phyloP scores from a whole-genome alignment of 2,329 filamentous ascomycete species.

The Salinomyces thailandicus region DNA sequence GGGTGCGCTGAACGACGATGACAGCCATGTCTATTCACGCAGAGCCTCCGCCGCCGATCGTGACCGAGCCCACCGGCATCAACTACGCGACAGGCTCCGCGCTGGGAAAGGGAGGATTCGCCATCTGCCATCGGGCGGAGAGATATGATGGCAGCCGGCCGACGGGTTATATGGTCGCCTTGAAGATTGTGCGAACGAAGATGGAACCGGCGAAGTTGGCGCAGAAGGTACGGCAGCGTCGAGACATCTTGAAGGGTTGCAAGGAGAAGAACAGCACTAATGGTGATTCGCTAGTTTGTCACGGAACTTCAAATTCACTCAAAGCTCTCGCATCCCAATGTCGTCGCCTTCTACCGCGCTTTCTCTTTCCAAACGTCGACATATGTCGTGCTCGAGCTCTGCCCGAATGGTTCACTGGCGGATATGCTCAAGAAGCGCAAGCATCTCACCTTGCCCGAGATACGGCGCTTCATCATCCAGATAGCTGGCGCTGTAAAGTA shows the following conservation, averaged over 20 bases:
- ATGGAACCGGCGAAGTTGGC: slow-evolving; percentile 72
- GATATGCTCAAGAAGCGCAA: slow-evolving; percentile 93
- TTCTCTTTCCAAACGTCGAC: slow-evolving; percentile 85
- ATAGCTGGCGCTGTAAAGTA: slow-evolving; percentile 97
- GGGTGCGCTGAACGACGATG: slow-evolving; percentile 5
- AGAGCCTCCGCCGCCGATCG: slow-evolving; percentile 44
- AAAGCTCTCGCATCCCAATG: slow-evolving; percentile 91
- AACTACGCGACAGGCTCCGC: slow-evolving; percentile 64
- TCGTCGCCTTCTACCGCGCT: slow-evolving; percentile 88
- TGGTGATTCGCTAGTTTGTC: slow-evolving; percentile 51
- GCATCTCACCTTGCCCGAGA: slow-evolving; percentile 84
- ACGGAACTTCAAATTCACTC: slow-evolving; percentile 95
- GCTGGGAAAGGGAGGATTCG: slow-evolving; percentile 72
- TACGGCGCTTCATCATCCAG: slow-evolving; percentile 86
- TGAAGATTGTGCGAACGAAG: slow-evolving; percentile 75
- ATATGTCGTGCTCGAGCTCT: slow-evolving; percentile 88
- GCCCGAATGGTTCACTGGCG: slow-evolving; percentile 91
- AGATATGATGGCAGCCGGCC: slow-evolving; percentile 45
- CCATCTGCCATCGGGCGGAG: slow-evolving; percentile 67
- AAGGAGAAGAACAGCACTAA: not conserved
- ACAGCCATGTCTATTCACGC: slow-evolving; percentile 35
- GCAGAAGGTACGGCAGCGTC: slow-evolving; percentile 58
- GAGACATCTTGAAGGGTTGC: too few species aligned
- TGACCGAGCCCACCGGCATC: slow-evolving; percentile 59
- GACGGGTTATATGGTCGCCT: slow-evolving; percentile 57